A percentile compares a stretch with the other conserved stretches of the same genome.
These are phyloP conservation scores for Lactarius tabidus DNA, from an alignment of 768 basidiomycete genomes.

Conservation along the genomic window DNA sequence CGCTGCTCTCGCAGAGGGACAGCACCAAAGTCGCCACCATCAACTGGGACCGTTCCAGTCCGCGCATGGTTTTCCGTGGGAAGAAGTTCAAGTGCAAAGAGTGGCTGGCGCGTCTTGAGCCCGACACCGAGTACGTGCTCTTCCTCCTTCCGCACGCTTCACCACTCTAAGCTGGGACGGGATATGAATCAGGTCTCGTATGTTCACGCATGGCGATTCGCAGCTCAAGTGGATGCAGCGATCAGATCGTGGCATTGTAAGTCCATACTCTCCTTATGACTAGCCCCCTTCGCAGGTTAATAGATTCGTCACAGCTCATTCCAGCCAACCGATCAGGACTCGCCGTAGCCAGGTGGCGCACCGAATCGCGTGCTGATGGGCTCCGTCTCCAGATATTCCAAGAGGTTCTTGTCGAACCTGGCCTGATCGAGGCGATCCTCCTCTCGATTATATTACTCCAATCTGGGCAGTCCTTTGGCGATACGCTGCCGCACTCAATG, in stretches of 20 bases:
- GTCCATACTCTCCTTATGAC: neutral
- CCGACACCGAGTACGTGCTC: slow-evolving; percentile 14
- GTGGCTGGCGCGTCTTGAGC: slow-evolving; percentile 16
- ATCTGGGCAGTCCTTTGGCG: slow-evolving; percentile 15
- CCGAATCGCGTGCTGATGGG: slow-evolving; percentile 4
- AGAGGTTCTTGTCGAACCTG: slow-evolving; percentile 9
- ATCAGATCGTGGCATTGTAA: slow-evolving; percentile 8
- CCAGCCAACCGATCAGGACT: slow-evolving; percentile 17
- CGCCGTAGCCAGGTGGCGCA: slow-evolving; percentile 17
- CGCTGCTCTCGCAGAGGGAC: neutral
- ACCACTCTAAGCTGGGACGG: neutral
- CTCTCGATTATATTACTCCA: slow-evolving; percentile 10
- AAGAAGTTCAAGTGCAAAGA: slow-evolving; percentile 19
- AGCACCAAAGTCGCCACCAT: slow-evolving; percentile 10
- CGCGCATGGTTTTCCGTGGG: slow-evolving; percentile 12
- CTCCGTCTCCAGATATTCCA: slow-evolving; percentile 16
- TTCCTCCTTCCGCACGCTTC: too few species aligned
- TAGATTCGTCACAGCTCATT: neutral
- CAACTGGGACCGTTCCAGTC: slow-evolving; percentile 18
- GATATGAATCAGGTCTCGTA: slow-evolving; percentile 1
- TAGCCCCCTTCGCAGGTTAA: neutral
- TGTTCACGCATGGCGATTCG: slow-evolving; percentile 12
- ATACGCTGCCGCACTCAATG: neutral
- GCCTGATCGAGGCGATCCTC: slow-evolving; percentile 16
- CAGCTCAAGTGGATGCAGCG: slow-evolving; percentile 11